Conservation (phyloP, 305 asterid genomes). For the Fraxinus xanthoxyloides region DNA sequence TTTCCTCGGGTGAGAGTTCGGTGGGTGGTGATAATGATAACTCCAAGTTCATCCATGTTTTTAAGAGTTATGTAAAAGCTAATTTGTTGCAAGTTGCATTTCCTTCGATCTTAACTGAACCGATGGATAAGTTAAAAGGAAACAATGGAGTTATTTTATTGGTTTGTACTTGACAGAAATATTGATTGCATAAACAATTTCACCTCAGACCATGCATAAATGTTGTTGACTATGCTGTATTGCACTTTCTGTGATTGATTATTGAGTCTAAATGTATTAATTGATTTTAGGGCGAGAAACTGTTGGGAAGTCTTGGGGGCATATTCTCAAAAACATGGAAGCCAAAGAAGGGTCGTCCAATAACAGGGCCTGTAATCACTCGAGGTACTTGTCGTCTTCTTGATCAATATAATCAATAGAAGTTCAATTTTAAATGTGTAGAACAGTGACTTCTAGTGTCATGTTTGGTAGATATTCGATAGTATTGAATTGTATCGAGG, state of each 20-base stretch:
- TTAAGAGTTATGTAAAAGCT: neutral
- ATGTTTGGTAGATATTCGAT: neutral
- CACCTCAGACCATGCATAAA: neutral
- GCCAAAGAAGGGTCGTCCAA: slow-evolving; percentile 73
- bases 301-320: slow-evolving; percentile 94
- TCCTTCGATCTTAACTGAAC: neutral
- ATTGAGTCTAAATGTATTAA: slow-evolving; percentile 11
- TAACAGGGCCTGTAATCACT: slow-evolving; percentile 65
- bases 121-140: neutral
- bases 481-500: neutral
- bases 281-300: slow-evolving; percentile 81
- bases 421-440: neutral
- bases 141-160: neutral
- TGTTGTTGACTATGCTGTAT: neutral
- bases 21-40: neutral
- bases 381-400: slow-evolving; percentile 46
- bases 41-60: neutral
- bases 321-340: slow-evolving; percentile 87
- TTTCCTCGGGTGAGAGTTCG: neutral
- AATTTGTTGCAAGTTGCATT: neutral
- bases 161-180: neutral
- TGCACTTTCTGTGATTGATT: neutral
- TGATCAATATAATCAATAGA: neutral
- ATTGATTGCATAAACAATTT: neutral
- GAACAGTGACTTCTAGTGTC: slow-evolving; percentile 1